These are phyloP conservation scores for Aspergillus floridensis DNA, from an alignment of 2,329 filamentous ascomycete genomes.

Conservation along the genomic window DNA sequence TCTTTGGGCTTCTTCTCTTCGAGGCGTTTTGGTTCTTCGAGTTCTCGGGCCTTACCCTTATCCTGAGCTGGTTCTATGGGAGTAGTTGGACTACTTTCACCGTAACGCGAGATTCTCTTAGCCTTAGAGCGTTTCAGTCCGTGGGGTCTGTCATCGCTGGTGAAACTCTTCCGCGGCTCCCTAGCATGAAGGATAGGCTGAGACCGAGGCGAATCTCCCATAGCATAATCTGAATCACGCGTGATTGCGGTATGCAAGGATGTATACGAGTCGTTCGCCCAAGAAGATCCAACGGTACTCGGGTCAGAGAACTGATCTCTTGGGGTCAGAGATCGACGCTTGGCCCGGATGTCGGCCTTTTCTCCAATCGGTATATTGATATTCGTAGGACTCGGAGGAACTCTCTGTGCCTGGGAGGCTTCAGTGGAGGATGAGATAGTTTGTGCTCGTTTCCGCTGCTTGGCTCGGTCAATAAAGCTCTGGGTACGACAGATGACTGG, in stretches of 20 bases:
- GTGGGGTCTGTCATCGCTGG: slow-evolving; percentile 31
- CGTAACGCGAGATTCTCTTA: slow-evolving; percentile 41
- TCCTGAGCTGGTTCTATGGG: slow-evolving; percentile 25
- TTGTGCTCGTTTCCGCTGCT: slow-evolving; percentile 33
- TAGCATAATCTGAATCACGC: slow-evolving; percentile 34
- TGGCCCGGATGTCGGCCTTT: slow-evolving; percentile 48
- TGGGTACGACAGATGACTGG: slow-evolving; percentile 56
- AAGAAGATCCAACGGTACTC: slow-evolving; percentile 31
- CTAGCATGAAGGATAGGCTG: slow-evolving; percentile 34
- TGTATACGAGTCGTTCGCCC: slow-evolving; percentile 25
- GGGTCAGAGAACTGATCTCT: slow-evolving; percentile 32
- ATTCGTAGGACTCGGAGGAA: slow-evolving; percentile 51
- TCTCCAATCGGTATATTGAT: slow-evolving; percentile 64
- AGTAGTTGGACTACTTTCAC: slow-evolving; percentile 28
- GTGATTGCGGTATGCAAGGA: slow-evolving; percentile 34
- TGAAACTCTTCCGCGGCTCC: slow-evolving; percentile 21
- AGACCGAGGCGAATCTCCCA: slow-evolving; percentile 20
- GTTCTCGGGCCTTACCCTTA: slow-evolving; percentile 14
- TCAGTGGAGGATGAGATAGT: slow-evolving; percentile 19
- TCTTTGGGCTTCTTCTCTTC: slow-evolving; percentile 17
- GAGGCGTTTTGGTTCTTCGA: slow-evolving; percentile 10
- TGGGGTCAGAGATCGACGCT: slow-evolving; percentile 34
- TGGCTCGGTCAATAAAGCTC: slow-evolving; percentile 50
- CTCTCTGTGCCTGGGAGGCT: slow-evolving; percentile 31
- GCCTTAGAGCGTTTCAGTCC: slow-evolving; percentile 43